Conservation (phyloP, 176 grass and related monocot genomes). For the Neostapfia colusana region DNA sequence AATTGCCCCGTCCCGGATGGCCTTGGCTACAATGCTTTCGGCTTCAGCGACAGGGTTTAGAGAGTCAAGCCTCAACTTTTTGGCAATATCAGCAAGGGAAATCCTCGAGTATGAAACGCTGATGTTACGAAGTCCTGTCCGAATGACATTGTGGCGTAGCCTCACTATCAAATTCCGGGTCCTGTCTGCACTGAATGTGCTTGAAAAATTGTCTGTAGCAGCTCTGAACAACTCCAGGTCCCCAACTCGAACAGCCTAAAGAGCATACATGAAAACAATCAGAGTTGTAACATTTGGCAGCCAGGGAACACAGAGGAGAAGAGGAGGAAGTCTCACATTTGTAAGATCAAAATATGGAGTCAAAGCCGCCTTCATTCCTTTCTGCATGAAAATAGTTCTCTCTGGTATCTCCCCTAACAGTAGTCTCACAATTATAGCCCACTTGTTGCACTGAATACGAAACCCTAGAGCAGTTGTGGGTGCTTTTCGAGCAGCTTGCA, state of each 20-base stretch:
- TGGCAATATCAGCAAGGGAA: constrained; percentile 79
- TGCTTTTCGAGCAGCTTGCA: too few relatives aligned
- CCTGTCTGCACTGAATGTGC: too few relatives aligned
- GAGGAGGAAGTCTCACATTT: constrained; percentile 46
- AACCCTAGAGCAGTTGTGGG: too few relatives aligned
- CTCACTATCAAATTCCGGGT: too few relatives aligned
- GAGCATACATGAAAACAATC: constrained; percentile 22
- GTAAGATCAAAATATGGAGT: constrained; percentile 84
- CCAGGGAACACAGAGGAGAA: background rate
- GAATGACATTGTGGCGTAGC: too few relatives aligned
- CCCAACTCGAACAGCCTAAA: constrained; percentile 79
- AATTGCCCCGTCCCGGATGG: constrained; percentile 76
- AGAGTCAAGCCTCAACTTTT: constrained; percentile 71
- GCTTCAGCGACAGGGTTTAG: constrained; percentile 67
- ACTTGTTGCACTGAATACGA: too few relatives aligned
- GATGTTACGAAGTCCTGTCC: constrained; percentile 88
- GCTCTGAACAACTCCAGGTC: constrained; percentile 78
- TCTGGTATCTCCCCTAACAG: too few relatives aligned
- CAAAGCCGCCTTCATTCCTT: constrained; percentile 73
- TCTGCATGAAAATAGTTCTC: too few relatives aligned
- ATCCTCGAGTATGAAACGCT: constrained; percentile 78
- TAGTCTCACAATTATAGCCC: too few relatives aligned
- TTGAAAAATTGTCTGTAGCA: constrained; percentile 67
- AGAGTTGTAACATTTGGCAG: background rate
- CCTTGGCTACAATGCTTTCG: constrained; percentile 81